phyloP scores from a whole-genome alignment of 371 early-diverging fungal genomes.

The Dichotomocladium elegans region DNA sequence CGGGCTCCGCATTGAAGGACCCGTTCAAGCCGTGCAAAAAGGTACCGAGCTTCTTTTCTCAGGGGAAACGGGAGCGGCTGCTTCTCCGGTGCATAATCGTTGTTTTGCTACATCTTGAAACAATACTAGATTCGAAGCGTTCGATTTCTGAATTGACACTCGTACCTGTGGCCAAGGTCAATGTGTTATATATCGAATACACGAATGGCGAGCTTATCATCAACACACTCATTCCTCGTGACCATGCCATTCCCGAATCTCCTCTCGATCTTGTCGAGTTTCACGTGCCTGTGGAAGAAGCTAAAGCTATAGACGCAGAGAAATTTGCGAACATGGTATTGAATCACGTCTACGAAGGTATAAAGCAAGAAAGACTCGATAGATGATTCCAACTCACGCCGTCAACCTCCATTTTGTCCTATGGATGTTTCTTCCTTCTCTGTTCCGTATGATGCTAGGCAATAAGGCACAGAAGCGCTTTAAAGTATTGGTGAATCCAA shows the following conservation, averaged over 20 bases:
- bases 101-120: too few relatives aligned
- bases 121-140: too few relatives aligned
- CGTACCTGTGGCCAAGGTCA: conserved; percentile 31
- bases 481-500: conserved; percentile 71
- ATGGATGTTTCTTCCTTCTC: too few relatives aligned
- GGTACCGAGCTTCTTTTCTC: conserved; percentile 7
- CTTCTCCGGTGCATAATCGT: too few relatives aligned
- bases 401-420: too few relatives aligned
- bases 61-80: too few relatives aligned
- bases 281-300: conserved; percentile 21
- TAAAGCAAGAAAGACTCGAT: not conserved
- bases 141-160: conserved; percentile 32
- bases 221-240: conserved; percentile 30
- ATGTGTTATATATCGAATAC: conserved; percentile 23
- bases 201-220: conserved; percentile 27
- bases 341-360: conserved; percentile 28
- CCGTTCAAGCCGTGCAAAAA: conserved; percentile 25
- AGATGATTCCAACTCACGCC: not conserved
- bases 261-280: conserved; percentile 31
- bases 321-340: conserved; percentile 24
- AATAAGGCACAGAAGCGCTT: conserved; percentile 33
- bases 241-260: conserved; percentile 28
- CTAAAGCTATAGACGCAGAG: conserved; percentile 15
- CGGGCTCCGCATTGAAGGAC: conserved; percentile 48
- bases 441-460: conserved; percentile 8